Conservation (phyloP, 257 asterid genomes). For the Rehmannia glutinosa region DNA sequence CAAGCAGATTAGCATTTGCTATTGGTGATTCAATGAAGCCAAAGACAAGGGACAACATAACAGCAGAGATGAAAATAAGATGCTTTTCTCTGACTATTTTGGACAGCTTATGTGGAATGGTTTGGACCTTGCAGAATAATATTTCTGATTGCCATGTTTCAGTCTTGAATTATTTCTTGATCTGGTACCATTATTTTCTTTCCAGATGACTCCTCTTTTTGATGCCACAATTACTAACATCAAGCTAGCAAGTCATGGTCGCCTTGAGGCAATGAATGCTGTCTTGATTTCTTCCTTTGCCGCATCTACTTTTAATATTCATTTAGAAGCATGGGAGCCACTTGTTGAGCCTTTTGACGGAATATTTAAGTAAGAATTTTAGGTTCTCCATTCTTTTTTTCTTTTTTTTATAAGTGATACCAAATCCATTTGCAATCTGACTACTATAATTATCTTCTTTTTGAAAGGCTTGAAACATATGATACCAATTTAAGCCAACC, state of each 20-base stretch:
- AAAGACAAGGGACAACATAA: constrained; percentile 82
- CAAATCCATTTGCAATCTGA: constrained; percentile 11
- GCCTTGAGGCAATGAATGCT: constrained; percentile 81
- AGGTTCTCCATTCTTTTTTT: background rate
- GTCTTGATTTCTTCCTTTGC: constrained; percentile 87
- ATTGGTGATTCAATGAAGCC: constrained; percentile 90
- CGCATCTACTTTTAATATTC: constrained; percentile 86
- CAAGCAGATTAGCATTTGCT: constrained; percentile 74
- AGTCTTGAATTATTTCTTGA: constrained; percentile 12
- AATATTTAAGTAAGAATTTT: constrained; percentile 70
- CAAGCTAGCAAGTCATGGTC: constrained; percentile 95
- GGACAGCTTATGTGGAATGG: constrained; percentile 98
- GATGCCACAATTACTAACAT: constrained; percentile 91
- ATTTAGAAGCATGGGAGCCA: constrained; percentile 98
- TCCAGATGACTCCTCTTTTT: constrained; percentile 94
- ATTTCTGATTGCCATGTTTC: constrained; percentile 8
- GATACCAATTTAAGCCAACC: constrained; percentile 58
- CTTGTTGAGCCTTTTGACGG: constrained; percentile 98
- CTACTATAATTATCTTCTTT: constrained; percentile 21
- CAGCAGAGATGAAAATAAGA: constrained; percentile 96
- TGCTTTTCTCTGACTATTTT: constrained; percentile 76
- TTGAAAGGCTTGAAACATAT: constrained; percentile 86
- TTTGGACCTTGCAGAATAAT: constrained; percentile 26
- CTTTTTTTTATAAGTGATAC: constrained; percentile 5
- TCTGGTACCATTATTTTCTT: constrained; percentile 21